Evolutionary conservation across 1,284 basidiomycete species (phyloP), one percentile per base, ranked within the genome.

Genomic region (Pseudomicrostroma phylloplanum): DNA sequence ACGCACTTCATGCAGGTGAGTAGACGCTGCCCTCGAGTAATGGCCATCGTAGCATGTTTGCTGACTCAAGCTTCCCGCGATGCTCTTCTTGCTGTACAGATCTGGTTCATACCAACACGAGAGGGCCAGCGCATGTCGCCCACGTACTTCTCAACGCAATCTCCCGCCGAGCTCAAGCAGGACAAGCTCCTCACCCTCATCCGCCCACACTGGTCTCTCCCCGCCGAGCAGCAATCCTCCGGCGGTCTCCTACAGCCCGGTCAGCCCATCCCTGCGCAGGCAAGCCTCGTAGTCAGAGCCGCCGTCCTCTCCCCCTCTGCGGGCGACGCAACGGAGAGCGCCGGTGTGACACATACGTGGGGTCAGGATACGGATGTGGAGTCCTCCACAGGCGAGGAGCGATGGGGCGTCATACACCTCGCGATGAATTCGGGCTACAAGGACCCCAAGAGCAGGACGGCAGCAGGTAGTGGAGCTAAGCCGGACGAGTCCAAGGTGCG

Each of bases 361-460:
- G 73, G 73, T 15, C 25, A 48, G 2, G 70, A 74, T 30, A 65
- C 67, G 0, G 56, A 60, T 12, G 65, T 66, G 1, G 56, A 54
- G 51, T 19, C 21, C 8, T 13, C 59, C 9, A 23, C 23, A 13
- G 68, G 59, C 8, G 40, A 53, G 1, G 64, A 74, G 26, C 41
- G 73, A 1, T 74, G 73, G 69, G n/a, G 66, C 4, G 72, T 71
- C 58, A 57, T 74, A 42, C 73, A 74, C 59, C 60, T 75, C 6
- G 71, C 71, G 21, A 68, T 69, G 55, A 53, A 60, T 2, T 59
- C 59, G 1, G 71, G 72, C 2, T 74, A 68, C 60, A 67, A 65
- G 39, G 67, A 67, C 46, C 64, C 71, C 13, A 56, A 60, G 58
- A 57, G 60, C 26, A 57, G 59, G 40, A 57, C 57, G 23, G 26